phyloP scores from a whole-genome alignment of 1,284 basidiomycete species.

The Termitomyces sp. region DNA sequence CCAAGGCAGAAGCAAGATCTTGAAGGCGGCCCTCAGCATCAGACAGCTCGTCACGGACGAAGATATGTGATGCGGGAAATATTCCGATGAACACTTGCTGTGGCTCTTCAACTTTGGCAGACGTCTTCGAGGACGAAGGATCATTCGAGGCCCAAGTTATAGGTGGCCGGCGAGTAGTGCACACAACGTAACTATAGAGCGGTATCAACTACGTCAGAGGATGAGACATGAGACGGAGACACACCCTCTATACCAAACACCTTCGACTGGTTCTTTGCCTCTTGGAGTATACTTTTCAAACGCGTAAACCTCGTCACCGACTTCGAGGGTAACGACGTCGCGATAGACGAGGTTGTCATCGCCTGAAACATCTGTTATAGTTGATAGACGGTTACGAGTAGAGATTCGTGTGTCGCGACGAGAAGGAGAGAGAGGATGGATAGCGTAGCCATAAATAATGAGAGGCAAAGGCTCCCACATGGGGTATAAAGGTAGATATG shows the following conservation, averaged over 20 bases:
- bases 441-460: slow-evolving; percentile 80
- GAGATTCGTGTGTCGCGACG: slow-evolving; percentile 69
- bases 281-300: slow-evolving; percentile 83
- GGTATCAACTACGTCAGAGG: slow-evolving; percentile 11
- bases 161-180: slow-evolving; percentile 67
- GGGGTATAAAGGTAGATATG: slow-evolving; percentile 5
- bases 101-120: slow-evolving; percentile 60
- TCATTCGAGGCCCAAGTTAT: slow-evolving; percentile 52
- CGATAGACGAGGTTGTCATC: slow-evolving; percentile 62
- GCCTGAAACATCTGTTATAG: slow-evolving; percentile 63
- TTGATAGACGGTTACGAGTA: slow-evolving; percentile 57
- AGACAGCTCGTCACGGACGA: slow-evolving; percentile 82
- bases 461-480: slow-evolving; percentile 78
- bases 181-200: slow-evolving; percentile 76
- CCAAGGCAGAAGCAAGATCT: slow-evolving; percentile 54
- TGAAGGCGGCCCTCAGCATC: slow-evolving; percentile 86
- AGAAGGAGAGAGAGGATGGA: slow-evolving; percentile 70
- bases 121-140: slow-evolving; percentile 44
- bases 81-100: slow-evolving; percentile 94
- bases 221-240: slow-evolving; percentile 28
- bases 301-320: slow-evolving; percentile 95
- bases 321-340: slow-evolving; percentile 77
- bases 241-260: slow-evolving; percentile 86
- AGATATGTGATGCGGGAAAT: slow-evolving; percentile 89
- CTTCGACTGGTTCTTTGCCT: slow-evolving; percentile 64